Evolutionary conservation across 176 grass and related monocot genomes (phyloP).

Genomic region (Carex scoparia): DNA sequence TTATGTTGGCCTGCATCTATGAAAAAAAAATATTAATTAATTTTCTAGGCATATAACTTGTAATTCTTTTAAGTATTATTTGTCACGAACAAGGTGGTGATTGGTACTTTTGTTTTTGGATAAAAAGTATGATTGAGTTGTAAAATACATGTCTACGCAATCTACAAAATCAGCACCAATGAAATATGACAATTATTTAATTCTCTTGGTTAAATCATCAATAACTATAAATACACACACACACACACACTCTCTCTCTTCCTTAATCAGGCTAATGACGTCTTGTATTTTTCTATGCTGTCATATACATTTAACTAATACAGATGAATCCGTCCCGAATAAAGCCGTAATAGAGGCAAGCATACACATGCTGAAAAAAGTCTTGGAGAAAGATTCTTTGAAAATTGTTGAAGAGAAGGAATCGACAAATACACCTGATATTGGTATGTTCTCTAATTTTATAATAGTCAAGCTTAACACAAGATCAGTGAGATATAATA

Average conservation of each 20-base stretch:
- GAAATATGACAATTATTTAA: not conserved
- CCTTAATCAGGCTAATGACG: not conserved
- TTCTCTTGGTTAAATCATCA: not conserved
- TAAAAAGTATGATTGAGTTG: not conserved
- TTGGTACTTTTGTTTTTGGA: not conserved
- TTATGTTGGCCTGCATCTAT: not conserved
- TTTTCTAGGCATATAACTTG: not conserved
- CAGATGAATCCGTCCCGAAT: not conserved
- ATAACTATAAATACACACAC: not conserved
- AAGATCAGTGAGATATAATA: not conserved
- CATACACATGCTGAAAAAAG: not conserved
- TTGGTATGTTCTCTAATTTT: not conserved
- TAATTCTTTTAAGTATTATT: not conserved
- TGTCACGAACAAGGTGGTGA: not conserved
- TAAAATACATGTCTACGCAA: not conserved
- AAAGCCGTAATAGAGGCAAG: not conserved
- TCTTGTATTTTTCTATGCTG: not conserved
- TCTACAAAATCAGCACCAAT: not conserved
- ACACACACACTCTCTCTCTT: not conserved
- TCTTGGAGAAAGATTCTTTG: not conserved
- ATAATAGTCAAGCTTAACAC: not conserved
- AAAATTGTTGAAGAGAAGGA: not conserved
- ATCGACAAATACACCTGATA: not conserved
- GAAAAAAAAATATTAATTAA: not conserved
- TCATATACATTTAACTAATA: not conserved